Percentiles rank a stretch among this genome's conserved stretches.
Conservation (phyloP, 768 basidiomycete species). For the Termitomyces sp. region DNA sequence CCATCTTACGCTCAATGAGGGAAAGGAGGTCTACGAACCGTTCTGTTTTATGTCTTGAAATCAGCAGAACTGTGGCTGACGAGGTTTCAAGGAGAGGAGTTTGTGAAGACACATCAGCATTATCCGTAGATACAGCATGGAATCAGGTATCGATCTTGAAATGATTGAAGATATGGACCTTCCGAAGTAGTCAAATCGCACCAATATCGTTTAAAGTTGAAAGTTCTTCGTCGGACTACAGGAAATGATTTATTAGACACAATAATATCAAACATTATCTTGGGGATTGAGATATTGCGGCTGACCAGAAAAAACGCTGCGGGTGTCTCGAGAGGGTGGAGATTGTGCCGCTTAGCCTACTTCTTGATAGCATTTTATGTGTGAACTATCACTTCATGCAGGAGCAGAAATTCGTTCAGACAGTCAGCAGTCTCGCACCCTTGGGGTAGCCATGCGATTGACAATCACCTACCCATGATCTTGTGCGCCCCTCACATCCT, state of each 20-base stretch:
- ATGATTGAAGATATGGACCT: background rate
- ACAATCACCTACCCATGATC: too few relatives aligned
- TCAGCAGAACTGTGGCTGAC: background rate
- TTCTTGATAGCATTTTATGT: too few relatives aligned
- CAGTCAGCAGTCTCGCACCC: too few relatives aligned
- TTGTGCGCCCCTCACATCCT: too few relatives aligned
- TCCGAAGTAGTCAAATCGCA: background rate
- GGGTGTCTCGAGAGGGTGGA: constrained; percentile 15
- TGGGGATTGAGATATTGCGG: background rate
- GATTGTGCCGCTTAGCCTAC: too few relatives aligned
- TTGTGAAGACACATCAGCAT: background rate
- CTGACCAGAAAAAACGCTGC: too few relatives aligned
- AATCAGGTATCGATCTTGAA: background rate
- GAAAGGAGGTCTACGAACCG: background rate
- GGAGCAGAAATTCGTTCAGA: too few relatives aligned
- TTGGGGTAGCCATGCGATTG: too few relatives aligned
- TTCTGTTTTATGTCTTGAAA: background rate
- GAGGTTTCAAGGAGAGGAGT: too few relatives aligned
- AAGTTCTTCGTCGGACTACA: background rate
- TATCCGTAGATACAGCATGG: background rate
- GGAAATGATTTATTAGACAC: too few relatives aligned
- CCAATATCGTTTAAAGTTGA: too few relatives aligned
- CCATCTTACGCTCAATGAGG: constrained; percentile 1
- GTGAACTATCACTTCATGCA: too few relatives aligned
- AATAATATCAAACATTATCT: background rate